These are phyloP conservation scores for Vitis hybrid DNA, from an alignment of 177 flowering plant genomes.

Conservation along the genomic window DNA sequence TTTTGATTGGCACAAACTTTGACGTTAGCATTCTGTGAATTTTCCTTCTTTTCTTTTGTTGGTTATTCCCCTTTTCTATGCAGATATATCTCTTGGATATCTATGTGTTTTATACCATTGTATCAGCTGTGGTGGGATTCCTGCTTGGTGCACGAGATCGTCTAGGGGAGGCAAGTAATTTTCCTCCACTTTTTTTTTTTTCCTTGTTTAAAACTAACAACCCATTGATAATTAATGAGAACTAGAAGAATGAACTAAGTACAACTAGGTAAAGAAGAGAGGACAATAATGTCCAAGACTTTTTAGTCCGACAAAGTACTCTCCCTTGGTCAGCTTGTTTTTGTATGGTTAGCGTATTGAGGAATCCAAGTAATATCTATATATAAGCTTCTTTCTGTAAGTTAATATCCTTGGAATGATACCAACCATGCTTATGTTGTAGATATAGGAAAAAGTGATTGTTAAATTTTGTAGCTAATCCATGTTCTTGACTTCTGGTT, in stretches of 20 bases:
- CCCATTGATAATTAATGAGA: too few relatives aligned
- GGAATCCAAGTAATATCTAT: too few relatives aligned
- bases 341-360: too few relatives aligned
- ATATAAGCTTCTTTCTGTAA: too few relatives aligned
- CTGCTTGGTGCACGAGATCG: slow-evolving; percentile 96
- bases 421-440: background rate
- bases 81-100: slow-evolving; percentile 93
- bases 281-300: too few relatives aligned
- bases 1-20: background rate
- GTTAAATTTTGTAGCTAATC: too few relatives aligned
- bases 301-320: too few relatives aligned
- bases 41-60: background rate
- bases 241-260: background rate
- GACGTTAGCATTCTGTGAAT: background rate
- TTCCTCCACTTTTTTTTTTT: background rate
- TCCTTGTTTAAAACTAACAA: background rate
- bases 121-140: slow-evolving; percentile 88
- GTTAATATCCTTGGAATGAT: background rate
- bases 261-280: background rate
- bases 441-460: background rate
- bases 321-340: too few relatives aligned
- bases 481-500: too few relatives aligned
- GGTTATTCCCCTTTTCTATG: background rate
- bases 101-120: slow-evolving; percentile 71
- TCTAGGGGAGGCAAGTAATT: slow-evolving; percentile 73